A percentile compares a stretch with the other conserved stretches of the same genome.
Evolutionary conservation across 2,329 filamentous ascomycete species (phyloP).

Genomic region (Ceratocystis eucalypticola): DNA sequence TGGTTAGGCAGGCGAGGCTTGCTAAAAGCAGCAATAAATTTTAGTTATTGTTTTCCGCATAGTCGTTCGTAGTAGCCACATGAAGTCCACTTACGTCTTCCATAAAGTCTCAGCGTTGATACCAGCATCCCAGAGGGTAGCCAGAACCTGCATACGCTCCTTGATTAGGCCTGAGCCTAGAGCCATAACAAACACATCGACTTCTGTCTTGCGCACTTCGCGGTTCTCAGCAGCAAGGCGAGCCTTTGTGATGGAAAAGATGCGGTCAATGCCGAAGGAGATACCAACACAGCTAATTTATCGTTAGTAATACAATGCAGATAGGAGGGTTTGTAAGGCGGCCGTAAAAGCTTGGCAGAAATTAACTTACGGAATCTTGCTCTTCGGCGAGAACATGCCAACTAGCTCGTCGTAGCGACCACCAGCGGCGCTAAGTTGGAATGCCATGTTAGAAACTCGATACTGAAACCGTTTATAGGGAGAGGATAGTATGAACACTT

Average conservation of each 20-base stretch:
- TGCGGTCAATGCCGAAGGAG: slow-evolving; percentile 89
- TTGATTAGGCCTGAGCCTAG: slow-evolving; percentile 70
- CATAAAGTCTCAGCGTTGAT: slow-evolving; percentile 85
- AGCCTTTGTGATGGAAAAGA: slow-evolving; percentile 83
- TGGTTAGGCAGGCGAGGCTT: slow-evolving; percentile 81
- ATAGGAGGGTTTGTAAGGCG: background rate
- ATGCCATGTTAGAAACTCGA: background rate
- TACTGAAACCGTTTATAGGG: background rate
- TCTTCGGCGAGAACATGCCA: slow-evolving; percentile 81
- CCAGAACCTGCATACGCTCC: slow-evolving; percentile 70
- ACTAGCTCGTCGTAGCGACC: slow-evolving; percentile 88
- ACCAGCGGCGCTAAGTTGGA: slow-evolving; percentile 49
- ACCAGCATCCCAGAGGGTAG: slow-evolving; percentile 69
- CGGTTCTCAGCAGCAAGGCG: slow-evolving; percentile 50
- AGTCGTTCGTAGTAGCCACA: background rate
- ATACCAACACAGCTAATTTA: slow-evolving; percentile 36
- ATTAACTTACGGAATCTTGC: slow-evolving; percentile 49
- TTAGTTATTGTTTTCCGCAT: background rate
- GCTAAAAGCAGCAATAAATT: slow-evolving; percentile 24
- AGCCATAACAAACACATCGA: slow-evolving; percentile 90
- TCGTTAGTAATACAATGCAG: background rate
- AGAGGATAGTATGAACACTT: background rate
- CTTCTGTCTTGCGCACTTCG: slow-evolving; percentile 52
- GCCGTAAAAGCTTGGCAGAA: background rate
- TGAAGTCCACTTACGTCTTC: slow-evolving; percentile 39